phyloP scores from a whole-genome alignment of 1,284 basidiomycete species.

The Phellinidium pouzarii region DNA sequence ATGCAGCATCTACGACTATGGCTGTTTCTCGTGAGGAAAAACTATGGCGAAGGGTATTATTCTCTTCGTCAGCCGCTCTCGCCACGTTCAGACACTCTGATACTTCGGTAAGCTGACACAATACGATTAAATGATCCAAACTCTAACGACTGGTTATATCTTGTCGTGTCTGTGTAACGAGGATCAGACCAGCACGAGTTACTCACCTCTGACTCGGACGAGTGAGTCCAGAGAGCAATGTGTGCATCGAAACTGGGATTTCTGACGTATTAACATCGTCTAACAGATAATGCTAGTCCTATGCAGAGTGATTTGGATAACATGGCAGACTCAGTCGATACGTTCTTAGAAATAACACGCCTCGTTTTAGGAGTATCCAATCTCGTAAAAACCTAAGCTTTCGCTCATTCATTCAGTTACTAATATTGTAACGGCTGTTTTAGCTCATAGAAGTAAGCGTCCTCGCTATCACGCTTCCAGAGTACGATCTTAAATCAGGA shows the following conservation, averaged over 20 bases:
- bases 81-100: background rate
- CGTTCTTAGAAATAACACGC: too few relatives aligned
- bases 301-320: too few relatives aligned
- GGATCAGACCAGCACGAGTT: too few relatives aligned
- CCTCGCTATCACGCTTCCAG: background rate
- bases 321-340: too few relatives aligned
- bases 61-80: background rate
- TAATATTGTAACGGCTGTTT: too few relatives aligned
- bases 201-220: too few relatives aligned
- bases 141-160: background rate
- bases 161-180: background rate
- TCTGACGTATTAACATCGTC: too few relatives aligned
- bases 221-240: too few relatives aligned
- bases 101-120: background rate
- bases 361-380: background rate
- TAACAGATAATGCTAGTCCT: too few relatives aligned
- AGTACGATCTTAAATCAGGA: background rate
- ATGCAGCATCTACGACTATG: background rate
- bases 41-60: background rate
- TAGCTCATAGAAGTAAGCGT: background rate
- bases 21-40: background rate
- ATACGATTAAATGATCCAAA: background rate
- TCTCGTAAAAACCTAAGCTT: background rate
- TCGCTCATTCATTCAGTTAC: too few relatives aligned
- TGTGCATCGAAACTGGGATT: too few relatives aligned